Base-by-base conservation (phyloP, 371 early-diverging fungal genomes). In the Apophysomyces ossiformis region DNA sequence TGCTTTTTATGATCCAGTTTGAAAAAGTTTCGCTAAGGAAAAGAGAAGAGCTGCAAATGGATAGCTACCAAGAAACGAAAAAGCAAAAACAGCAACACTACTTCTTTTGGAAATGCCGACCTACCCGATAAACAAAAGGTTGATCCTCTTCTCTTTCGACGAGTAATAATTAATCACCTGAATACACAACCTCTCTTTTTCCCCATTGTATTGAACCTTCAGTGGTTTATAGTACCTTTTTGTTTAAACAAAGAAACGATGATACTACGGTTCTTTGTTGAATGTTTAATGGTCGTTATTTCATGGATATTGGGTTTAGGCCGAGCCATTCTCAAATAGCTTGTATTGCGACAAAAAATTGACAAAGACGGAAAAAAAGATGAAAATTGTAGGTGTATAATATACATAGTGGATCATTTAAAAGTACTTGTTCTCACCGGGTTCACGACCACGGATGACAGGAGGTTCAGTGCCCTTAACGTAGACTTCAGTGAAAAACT, bases 401-500 rank as follows among this genome's bases (percentile, higher is more conserved):
- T 15, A 57, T 58, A 21, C 45, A 38, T 46, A 26, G 58, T 47
- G 47, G 37, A 18, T 61, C 62, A 45, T 61, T 50, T 50, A 50
- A 21, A 50, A 90, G 71, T 83, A 68, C 75, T 91, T 87, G 61
- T 84, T 71, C 80, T 92, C 93, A 65, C 87, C 84, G 56, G 90
- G 86, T 60, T 89, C 90, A 74, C 92, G 87, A 57, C 96, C 97
- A 64, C 97, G 91, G 60, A 95, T 77, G 68, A 71, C 77, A 26
- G 82, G 70, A 35, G 92, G 90, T 63, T 92, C 93, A 64, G 88
- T 70, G 54, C 93, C 96, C 70, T 84, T 82, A 60, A 80, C 84
- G 82, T 97, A 97, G 70, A 99, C 85, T 59, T 96, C 87, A 37
- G 87, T 89, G 86, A 80, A 94, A 74, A 97, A 88, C 70, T 92